These are phyloP conservation scores for Euphorbia schlechtendalii DNA, from an alignment of 441 rosid species.

Conservation along the genomic window DNA sequence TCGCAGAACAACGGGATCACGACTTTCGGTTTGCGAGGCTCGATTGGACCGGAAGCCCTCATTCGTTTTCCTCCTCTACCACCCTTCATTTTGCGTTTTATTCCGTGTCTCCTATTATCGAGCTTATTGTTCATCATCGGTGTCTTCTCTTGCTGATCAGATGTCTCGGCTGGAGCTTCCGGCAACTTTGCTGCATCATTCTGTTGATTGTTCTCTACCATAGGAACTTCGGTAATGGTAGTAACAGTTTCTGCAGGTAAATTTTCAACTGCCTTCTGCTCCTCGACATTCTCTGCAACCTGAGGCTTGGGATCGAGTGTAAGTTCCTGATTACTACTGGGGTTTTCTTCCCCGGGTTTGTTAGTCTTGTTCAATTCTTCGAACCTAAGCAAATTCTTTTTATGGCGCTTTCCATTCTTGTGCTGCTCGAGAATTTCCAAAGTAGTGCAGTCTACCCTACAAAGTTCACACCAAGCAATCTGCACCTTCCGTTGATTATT, in stretches of 20 bases:
- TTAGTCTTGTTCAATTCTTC: conserved; percentile 23
- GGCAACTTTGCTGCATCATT: conserved; percentile 8
- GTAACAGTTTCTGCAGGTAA: conserved; percentile 9
- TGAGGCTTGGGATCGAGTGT: conserved; percentile 16
- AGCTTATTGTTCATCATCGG: conserved; percentile 5
- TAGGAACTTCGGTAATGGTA: conserved; percentile 6
- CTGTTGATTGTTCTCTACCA: conserved; percentile 11
- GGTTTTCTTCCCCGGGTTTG: conserved; percentile 14
- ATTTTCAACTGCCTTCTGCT: conserved; percentile 10
- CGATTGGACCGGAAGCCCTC: conserved; percentile 18
- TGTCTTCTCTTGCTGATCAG: conserved; percentile 15
- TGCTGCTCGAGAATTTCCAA: conserved; percentile 39
- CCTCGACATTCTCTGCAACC: conserved; percentile 7
- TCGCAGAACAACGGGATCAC: conserved; percentile 29
- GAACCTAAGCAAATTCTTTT: conserved; percentile 28
- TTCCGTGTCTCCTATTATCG: conserved; percentile 20
- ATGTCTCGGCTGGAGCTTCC: conserved; percentile 9
- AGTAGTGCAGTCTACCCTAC: conserved; percentile 33
- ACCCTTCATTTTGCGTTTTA: conserved; percentile 27
- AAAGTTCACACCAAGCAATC: conserved; percentile 35
- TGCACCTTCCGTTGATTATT: conserved; percentile 14
- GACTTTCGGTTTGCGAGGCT: conserved; percentile 26
- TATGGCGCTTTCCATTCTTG: conserved; percentile 36
- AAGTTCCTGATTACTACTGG: conserved; percentile 12
- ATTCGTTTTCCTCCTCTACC: conserved; percentile 22